Conservation (phyloP, 1,284 basidiomycete species). For the Melampsora larici-populina region DNA sequence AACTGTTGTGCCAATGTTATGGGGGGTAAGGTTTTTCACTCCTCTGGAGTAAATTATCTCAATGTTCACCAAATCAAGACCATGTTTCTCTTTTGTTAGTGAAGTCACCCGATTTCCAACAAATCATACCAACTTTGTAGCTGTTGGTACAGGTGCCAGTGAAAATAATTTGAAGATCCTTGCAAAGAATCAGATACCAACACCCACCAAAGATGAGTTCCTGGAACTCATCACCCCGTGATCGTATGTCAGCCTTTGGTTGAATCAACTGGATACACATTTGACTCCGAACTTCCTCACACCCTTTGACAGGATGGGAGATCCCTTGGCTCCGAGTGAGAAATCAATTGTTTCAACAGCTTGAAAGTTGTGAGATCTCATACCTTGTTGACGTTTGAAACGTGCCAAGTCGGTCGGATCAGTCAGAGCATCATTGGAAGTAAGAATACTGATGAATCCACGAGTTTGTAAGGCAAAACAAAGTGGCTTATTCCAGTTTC, state of each 20-base stretch:
- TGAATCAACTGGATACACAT: no score
- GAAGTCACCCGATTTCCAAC: conserved; percentile 84
- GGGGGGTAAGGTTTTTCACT: conserved; percentile 66
- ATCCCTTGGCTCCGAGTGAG: no score
- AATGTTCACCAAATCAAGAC: neutral
- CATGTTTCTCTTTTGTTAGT: conserved; percentile 56
- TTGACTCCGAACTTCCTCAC: no score
- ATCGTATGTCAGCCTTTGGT: conserved; percentile 19
- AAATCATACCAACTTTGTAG: conserved; percentile 81
- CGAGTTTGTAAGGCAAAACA: no score
- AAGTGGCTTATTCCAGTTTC: no score
- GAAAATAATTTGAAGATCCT: conserved; percentile 80
- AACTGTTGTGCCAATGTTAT: conserved; percentile 84
- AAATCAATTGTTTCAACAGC: no score
- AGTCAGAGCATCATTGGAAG: no score
- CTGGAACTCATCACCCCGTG: conserved; percentile 70
- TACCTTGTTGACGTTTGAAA: no score
- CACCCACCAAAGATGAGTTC: conserved; percentile 83
- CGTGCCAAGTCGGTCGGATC: no score
- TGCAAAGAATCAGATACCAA: conserved; percentile 69
- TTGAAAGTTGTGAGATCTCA: no score
- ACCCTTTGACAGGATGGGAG: no score
- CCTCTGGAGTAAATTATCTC: neutral
- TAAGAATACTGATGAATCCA: no score
- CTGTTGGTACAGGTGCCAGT: conserved; percentile 83